Percentiles rank a stretch among this genome's conserved stretches.
Conservation (phyloP, 163 green algal genomes). For the Smithsoniella earleae region DNA sequence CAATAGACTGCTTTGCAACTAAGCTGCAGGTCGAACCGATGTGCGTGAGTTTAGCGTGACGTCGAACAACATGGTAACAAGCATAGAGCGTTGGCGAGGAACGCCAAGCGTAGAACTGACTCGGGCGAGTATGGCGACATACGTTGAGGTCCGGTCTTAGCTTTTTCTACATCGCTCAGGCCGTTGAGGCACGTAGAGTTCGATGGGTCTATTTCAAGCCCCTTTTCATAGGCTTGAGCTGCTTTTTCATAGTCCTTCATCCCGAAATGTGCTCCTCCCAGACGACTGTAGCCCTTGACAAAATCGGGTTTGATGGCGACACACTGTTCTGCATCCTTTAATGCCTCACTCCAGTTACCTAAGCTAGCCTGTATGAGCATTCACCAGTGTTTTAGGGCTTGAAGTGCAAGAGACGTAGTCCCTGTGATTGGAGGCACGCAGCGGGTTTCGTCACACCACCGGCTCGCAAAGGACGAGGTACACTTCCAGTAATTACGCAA, state of each 20-base stretch:
- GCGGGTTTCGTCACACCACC: too few species aligned
- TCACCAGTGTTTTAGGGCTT: too few species aligned
- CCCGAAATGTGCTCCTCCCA: constrained; percentile 76
- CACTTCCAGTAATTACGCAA: too few species aligned
- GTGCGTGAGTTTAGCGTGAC: too few species aligned
- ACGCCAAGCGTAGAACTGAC: too few species aligned
- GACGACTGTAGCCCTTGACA: constrained; percentile 85
- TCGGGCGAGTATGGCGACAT: too few species aligned
- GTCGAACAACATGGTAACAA: not conserved
- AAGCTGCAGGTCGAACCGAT: too few species aligned
- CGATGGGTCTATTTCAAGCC: constrained; percentile 65
- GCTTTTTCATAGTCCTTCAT: constrained; percentile 66
- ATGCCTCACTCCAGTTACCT: constrained; percentile 62
- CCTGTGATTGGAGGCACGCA: not conserved
- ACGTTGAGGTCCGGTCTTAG: constrained; percentile 31
- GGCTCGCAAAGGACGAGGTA: not conserved
- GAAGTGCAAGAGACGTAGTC: too few species aligned
- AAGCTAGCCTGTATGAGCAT: constrained; percentile 73
- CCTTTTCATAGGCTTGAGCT: constrained; percentile 66
- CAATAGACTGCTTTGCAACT: too few species aligned
- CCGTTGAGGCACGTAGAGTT: constrained; percentile 62
- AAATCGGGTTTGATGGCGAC: constrained; percentile 84
- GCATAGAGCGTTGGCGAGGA: not conserved
- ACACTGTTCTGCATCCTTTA: constrained; percentile 79
- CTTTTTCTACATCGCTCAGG: constrained; percentile 51